Evolutionary conservation across 371 early-diverging fungal genomes (phyloP).

Genomic region (Mucor sp.): DNA sequence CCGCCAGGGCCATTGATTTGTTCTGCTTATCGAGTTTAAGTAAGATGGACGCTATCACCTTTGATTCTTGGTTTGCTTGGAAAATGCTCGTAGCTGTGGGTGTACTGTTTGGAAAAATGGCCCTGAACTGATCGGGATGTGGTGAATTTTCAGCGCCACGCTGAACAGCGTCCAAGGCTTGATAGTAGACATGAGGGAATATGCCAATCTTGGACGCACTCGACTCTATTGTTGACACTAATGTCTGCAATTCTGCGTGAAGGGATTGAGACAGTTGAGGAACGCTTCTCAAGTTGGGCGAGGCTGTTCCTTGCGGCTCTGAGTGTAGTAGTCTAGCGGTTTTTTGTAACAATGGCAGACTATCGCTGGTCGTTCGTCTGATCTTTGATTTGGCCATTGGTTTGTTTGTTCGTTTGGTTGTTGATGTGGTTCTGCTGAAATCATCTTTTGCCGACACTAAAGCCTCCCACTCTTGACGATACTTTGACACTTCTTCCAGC

Average conservation of each 20-base stretch:
- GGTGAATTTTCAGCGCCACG: not conserved
- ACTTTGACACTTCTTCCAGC: not conserved
- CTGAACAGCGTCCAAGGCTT: not conserved
- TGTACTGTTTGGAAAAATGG: not conserved
- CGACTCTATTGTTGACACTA: not conserved
- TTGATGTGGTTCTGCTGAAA: not conserved
- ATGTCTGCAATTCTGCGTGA: not conserved
- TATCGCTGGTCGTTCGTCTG: not conserved
- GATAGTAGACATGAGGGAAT: not conserved
- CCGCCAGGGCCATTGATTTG: not conserved
- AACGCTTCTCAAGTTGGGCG: not conserved
- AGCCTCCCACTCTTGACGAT: not conserved
- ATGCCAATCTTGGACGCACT: not conserved
- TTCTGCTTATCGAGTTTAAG: not conserved
- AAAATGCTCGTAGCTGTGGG: not conserved
- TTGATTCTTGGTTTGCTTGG: not conserved
- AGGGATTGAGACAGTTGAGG: not conserved
- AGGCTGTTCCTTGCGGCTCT: not conserved
- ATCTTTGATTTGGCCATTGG: not conserved
- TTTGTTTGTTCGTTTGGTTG: not conserved
- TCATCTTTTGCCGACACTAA: not conserved
- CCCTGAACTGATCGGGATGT: not conserved
- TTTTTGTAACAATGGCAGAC: not conserved
- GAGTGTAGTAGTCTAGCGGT: not conserved
- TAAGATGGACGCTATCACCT: not conserved